Evolutionary conservation across 495 filamentous ascomycete species (phyloP), one percentile per base, ranked within the genome.

Genomic region (Podospora fimiseda): DNA sequence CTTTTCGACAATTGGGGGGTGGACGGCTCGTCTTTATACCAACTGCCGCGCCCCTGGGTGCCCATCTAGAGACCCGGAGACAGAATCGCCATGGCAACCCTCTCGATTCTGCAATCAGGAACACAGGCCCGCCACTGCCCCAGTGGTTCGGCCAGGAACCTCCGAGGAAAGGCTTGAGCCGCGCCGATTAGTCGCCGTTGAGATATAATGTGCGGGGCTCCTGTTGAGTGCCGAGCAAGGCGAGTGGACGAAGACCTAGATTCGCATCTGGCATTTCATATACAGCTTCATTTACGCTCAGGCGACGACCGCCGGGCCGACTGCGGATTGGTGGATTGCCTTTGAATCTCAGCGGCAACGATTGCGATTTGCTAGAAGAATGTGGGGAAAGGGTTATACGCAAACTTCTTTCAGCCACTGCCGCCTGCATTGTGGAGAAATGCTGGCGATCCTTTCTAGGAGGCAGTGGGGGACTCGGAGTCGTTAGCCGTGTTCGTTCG

Each of bases 71-170:
- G 38, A 23, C 7, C 33, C 24, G 48, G 22, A 51, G 52, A 27
- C 23, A 43, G 41, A 20, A 38, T 16, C 24, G 33, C 50, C 23
- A 21, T 33, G 30, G 5, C 16, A 14, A 7, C 21, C 14, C 18
- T 51, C 48, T 24, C 14, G 48, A 43, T 8, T 40, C 48, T 27
- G 70, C 65, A 74, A 74, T 74, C 67, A 70, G 72, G 71, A 75
- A 75, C 56, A 58, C 59, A 75, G 74, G 74, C 61, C 72, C 74
- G 71, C 59, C 45, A 58, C 53, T 56, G 58, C 62, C 69, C 59
- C 58, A 64, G 58, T 49, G 39, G 43, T 66, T 73, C 73, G 73
- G 72, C 64, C 70, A 59, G 56, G 58, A 66, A 58, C 55, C 61
- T 76, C 72, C 74, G 74, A 69, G 61, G 59, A 63, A 33, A 39